Conservation (phyloP, 2,329 filamentous ascomycete species). For the Ustulina deusta region DNA sequence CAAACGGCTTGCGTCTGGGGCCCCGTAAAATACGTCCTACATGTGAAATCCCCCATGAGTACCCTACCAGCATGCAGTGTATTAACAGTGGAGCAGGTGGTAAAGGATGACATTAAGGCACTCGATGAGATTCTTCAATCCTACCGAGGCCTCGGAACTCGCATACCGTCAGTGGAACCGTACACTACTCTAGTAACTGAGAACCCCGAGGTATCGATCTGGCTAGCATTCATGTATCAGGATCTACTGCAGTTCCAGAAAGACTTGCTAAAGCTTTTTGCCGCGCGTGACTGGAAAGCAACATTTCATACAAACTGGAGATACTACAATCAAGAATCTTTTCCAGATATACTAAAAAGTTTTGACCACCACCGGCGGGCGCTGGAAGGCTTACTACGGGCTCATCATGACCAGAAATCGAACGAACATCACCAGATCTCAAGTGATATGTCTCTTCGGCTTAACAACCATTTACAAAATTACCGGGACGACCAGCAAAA, state of each 20-base stretch:
- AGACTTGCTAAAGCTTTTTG: slow-evolving; percentile 36
- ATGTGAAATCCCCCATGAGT: slow-evolving; percentile 31
- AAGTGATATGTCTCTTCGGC: slow-evolving; percentile 20
- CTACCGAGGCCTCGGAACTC: slow-evolving; percentile 40
- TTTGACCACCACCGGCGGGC: slow-evolving; percentile 28
- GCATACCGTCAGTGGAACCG: slow-evolving; percentile 34
- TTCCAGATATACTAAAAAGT: slow-evolving; percentile 16
- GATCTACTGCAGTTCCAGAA: slow-evolving; percentile 44
- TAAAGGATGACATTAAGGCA: slow-evolving; percentile 34
- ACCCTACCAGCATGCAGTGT: neutral
- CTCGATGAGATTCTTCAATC: slow-evolving; percentile 41
- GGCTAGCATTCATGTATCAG: slow-evolving; percentile 43
- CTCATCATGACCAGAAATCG: slow-evolving; percentile 21
- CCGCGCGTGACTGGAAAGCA: slow-evolving; percentile 26
- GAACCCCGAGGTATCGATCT: slow-evolving; percentile 36
- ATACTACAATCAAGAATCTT: slow-evolving; percentile 31
- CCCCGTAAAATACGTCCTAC: slow-evolving; percentile 44
- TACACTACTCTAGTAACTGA: slow-evolving; percentile 34
- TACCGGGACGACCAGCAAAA: slow-evolving; percentile 32
- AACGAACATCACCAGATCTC: slow-evolving; percentile 20
- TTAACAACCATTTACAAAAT: slow-evolving; percentile 35
- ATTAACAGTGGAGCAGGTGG: slow-evolving; percentile 31
- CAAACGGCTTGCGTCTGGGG: slow-evolving; percentile 49
- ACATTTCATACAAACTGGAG: slow-evolving; percentile 38
- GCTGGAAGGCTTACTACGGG: slow-evolving; percentile 26